Evolutionary conservation across 148 eudicot species (phyloP), one percentile per base, ranked within the genome.

Genomic region (Tetragonia tetragonoides): DNA sequence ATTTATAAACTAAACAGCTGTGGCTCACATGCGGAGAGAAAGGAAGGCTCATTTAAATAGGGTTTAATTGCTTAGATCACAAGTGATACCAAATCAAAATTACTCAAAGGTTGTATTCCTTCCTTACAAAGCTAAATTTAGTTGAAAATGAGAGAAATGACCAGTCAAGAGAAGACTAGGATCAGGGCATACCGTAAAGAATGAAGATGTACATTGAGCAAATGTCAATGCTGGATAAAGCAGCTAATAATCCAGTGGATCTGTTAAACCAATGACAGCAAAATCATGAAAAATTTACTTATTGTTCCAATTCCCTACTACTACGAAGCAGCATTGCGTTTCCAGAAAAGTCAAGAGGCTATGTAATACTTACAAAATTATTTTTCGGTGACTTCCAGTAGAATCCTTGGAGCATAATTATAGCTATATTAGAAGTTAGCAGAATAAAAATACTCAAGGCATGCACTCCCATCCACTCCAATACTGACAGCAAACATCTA

Each of bases 401-500:
- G 78, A 93, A 91, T 66, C 94, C 98, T 87, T 93, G 98, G 82
- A 90, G 80, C 57, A 83, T 76, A 72, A 93, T 75, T 15, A 93
- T 82, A 65, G 87, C 86, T 71, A 93, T 75, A 81, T 93, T 93
- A n/a, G 92, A 91, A 75, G 88, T 84, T 68, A 93, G 37, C 24
- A 93, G 72, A 60, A 89, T 77, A 66, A 91, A 90, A 82, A 93
- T 91, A 82, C 83, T 82, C 47, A 93, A 68, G 39, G 95, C 78
- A 80, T 90, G 97, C 82, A 89, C 88, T 66, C 97, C 95, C 87
- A 91, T 88, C 92, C 92, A 87, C 85, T 93, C 97, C 78, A 93
- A 82, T 21, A 64, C 84, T 47, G 44, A 84, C 51, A 85, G 78
- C 75, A 83, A 57, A 54, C 75, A 49, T 81, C 94, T 83, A 81